phyloP scores from a whole-genome alignment of 1,139 yeast species.

The Scheffersomyces parashehatae region DNA sequence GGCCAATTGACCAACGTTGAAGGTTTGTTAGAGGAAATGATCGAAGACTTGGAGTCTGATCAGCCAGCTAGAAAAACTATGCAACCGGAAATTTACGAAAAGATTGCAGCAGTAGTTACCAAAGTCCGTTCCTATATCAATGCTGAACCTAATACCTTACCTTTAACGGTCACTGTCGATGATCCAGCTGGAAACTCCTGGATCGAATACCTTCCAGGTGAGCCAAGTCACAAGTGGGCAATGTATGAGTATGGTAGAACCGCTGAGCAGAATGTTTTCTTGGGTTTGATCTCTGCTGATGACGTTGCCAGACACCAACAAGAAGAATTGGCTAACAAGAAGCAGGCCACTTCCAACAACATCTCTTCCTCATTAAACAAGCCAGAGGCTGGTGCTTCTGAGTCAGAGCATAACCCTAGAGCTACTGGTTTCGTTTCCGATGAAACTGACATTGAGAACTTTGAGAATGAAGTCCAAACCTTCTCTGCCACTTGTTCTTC shows the following conservation, averaged over 20 bases:
- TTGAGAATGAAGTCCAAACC: slow-evolving; percentile 86
- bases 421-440: slow-evolving; percentile 63
- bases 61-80: slow-evolving; percentile 73
- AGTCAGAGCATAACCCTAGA: slow-evolving; percentile 42
- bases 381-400: not conserved
- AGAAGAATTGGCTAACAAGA: slow-evolving; percentile 38
- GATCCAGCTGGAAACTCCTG: slow-evolving; percentile 98
- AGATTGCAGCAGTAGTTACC: slow-evolving; percentile 68
- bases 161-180: slow-evolving; percentile 77
- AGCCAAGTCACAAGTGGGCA: slow-evolving; percentile 89
- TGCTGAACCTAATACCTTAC: slow-evolving; percentile 69
- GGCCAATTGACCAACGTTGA: slow-evolving; percentile 94
- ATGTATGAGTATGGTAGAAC: slow-evolving; percentile 81
- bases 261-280: slow-evolving; percentile 81
- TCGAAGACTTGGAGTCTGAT: slow-evolving; percentile 76
- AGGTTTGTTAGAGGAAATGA: slow-evolving; percentile 81
- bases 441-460: slow-evolving; percentile 80
- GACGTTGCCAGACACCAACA: slow-evolving; percentile 61
- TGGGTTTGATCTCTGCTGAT: slow-evolving; percentile 85
- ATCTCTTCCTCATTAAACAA: slow-evolving; percentile 24
- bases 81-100: slow-evolving; percentile 75
- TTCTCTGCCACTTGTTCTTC: slow-evolving; percentile 92
- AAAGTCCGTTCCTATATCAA: slow-evolving; percentile 59
- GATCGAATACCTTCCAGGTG: slow-evolving; percentile 89
- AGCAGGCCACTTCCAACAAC: slow-evolving; percentile 37